Evolutionary conservation across 345 rosid genomes (phyloP), one percentile per base, ranked within the genome.

Genomic region (Arabidopsis arenosa): DNA sequence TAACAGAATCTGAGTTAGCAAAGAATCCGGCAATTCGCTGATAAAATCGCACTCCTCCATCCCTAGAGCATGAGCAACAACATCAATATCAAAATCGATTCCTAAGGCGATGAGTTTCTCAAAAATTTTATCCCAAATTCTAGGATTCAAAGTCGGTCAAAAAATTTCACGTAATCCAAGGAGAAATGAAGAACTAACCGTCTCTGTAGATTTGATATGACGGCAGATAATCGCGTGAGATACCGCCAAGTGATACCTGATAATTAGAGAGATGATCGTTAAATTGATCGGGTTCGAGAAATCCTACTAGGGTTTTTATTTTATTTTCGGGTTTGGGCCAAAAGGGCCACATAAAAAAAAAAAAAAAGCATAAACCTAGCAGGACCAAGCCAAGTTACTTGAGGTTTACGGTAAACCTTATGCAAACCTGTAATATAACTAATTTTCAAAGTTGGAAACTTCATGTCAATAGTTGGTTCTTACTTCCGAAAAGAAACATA

Each of bases 1-100:
- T 7, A 32, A 69, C 65, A 76, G 79, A 51, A 76, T 62, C 32
- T 63, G 40, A 44, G 43, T 36, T 0, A 69, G 7, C 45, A 76
- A 45, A 54, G 32, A 33, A 13, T 68, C 74, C 2, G 74, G 79
- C 41, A 75, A 75, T 14, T n/a, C 69, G 15, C 56, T 67, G 54
- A 49, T 58, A 49, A 44, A 39, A 40, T 59, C 51, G n/a, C 37
- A 26, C 6, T 9, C 41, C 66, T 5, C 7, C 37, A 56, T 66
- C 32, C 17, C 17, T 54, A 54, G 12, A 49, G 5, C 2, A 17
- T 17, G 9, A 41, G 10, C 45, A 17, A 49, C 0, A 49, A 23
- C 26, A 23, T 23, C 26, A 23, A 23, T 23, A 23, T 23, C 26
- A 23, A 23, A 23, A 23, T 23, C 2, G 26, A 23, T 23, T 23